These are phyloP conservation scores for Fusarium zealandicum DNA, from an alignment of 2,329 filamentous ascomycete genomes.

Conservation along the genomic window DNA sequence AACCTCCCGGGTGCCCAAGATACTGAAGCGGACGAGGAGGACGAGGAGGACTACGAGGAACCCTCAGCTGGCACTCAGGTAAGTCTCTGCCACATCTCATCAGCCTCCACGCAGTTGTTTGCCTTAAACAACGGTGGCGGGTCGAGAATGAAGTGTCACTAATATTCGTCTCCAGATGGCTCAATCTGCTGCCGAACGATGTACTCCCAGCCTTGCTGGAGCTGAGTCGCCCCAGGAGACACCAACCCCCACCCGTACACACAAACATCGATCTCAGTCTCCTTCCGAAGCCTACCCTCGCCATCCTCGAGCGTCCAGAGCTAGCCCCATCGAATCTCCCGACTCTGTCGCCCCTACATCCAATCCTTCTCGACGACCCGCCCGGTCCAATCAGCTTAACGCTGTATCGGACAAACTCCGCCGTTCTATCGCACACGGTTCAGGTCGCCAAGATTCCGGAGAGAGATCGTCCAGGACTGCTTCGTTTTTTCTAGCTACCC, in stretches of 20 bases:
- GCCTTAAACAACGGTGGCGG: neutral
- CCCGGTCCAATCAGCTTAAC: slow-evolving; percentile 42
- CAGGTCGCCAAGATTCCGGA: slow-evolving; percentile 35
- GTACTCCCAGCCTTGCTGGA: slow-evolving; percentile 41
- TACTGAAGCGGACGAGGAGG: slow-evolving; percentile 39
- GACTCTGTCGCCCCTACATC: slow-evolving; percentile 33
- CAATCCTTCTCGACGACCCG: slow-evolving; percentile 37
- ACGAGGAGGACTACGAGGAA: slow-evolving; percentile 18
- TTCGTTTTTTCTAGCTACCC: slow-evolving; percentile 59
- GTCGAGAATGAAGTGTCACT: neutral
- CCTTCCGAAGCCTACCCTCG: slow-evolving; percentile 46
- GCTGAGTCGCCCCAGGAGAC: slow-evolving; percentile 41
- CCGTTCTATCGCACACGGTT: slow-evolving; percentile 44
- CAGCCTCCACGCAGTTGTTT: neutral
- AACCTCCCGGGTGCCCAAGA: slow-evolving; percentile 56
- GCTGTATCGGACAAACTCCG: slow-evolving; percentile 47
- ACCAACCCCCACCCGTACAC: slow-evolving; percentile 38
- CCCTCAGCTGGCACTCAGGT: slow-evolving; percentile 31
- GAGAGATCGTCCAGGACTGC: slow-evolving; percentile 38
- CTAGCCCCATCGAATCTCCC: slow-evolving; percentile 43
- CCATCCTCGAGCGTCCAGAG: slow-evolving; percentile 41
- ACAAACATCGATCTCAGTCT: slow-evolving; percentile 45
- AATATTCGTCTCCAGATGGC: slow-evolving; percentile 28
- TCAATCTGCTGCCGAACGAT: slow-evolving; percentile 29
- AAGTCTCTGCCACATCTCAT: slow-evolving; percentile 6